phyloP scores from a whole-genome alignment of 768 basidiomycete species.

The Pleurotus tuoliensis region DNA sequence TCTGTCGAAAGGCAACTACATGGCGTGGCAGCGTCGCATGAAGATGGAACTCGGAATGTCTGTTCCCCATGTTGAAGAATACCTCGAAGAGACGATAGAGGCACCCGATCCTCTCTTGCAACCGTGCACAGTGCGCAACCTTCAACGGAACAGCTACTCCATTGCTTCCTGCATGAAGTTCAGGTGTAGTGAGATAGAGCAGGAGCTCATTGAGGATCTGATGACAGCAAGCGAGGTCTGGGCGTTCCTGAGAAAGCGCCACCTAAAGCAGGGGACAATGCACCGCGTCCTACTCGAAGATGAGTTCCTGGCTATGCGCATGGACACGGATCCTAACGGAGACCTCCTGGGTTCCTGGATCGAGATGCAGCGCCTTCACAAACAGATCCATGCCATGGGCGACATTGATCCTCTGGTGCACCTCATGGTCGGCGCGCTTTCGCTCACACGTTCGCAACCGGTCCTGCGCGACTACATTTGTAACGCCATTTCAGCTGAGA shows the following conservation, averaged over 20 bases:
- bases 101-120: too few species aligned
- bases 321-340: not conserved
- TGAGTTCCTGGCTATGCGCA: constrained; percentile 10
- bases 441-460: not conserved
- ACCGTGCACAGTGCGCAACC: too few species aligned
- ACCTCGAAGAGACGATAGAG: too few species aligned
- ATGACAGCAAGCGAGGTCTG: constrained; percentile 9
- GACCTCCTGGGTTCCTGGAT: not conserved
- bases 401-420: constrained; percentile 11
- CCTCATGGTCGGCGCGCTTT: constrained; percentile 1
- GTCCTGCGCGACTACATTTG: not conserved
- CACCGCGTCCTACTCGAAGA: constrained; percentile 17
- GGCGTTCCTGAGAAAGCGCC: constrained; percentile 9
- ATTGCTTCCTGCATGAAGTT: not conserved
- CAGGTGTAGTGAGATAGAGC: not conserved
- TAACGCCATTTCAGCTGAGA: not conserved
- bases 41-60: too few species aligned
- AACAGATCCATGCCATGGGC: constrained; percentile 16
- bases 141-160: too few species aligned
- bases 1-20: too few species aligned
- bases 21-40: too few species aligned
- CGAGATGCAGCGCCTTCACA: constrained; percentile 10
- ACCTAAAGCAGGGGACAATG: constrained; percentile 13
- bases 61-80: too few species aligned
- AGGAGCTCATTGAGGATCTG: not conserved